A percentile compares a stretch with the other conserved stretches of the same genome.
Conservation (phyloP, 2,329 filamentous ascomycete species). For the Trichoderma atroviride region DNA sequence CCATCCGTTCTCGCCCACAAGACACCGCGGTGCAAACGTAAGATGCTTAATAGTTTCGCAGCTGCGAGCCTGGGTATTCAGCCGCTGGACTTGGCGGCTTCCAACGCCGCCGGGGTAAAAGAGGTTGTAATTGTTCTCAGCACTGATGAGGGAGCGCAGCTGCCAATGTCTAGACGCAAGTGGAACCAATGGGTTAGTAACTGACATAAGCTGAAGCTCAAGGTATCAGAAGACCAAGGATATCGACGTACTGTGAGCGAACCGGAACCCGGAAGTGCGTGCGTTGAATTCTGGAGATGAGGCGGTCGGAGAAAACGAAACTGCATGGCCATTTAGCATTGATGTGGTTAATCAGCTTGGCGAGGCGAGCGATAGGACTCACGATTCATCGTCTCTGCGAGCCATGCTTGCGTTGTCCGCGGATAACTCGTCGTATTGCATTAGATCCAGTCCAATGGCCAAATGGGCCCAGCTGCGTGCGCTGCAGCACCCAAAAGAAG, state of each 20-base stretch:
- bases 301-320: slow-evolving; percentile 65
- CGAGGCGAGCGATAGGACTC: slow-evolving; percentile 31
- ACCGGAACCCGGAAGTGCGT: slow-evolving; percentile 71
- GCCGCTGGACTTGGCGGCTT: slow-evolving; percentile 64
- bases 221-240: background rate
- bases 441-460: slow-evolving; percentile 4
- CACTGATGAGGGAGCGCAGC: slow-evolving; percentile 86
- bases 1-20: slow-evolving; percentile 85
- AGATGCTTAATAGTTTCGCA: slow-evolving; percentile 73
- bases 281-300: slow-evolving; percentile 62
- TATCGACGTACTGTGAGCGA: slow-evolving; percentile 60
- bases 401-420: slow-evolving; percentile 47
- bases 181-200: slow-evolving; percentile 10
- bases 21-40: slow-evolving; percentile 77
- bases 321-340: slow-evolving; percentile 43
- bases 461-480: slow-evolving; percentile 13
- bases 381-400: slow-evolving; percentile 57
- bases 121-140: slow-evolving; percentile 72
- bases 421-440: background rate
- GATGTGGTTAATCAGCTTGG: slow-evolving; percentile 1
- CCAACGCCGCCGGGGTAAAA: slow-evolving; percentile 82
- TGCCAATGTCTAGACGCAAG: slow-evolving; percentile 71
- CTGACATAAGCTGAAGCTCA: background rate
- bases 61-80: slow-evolving; percentile 70
- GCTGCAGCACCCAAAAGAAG: slow-evolving; percentile 27